phyloP scores from a whole-genome alignment of 306 rosid species.

The Cucurbita maxima region DNA sequence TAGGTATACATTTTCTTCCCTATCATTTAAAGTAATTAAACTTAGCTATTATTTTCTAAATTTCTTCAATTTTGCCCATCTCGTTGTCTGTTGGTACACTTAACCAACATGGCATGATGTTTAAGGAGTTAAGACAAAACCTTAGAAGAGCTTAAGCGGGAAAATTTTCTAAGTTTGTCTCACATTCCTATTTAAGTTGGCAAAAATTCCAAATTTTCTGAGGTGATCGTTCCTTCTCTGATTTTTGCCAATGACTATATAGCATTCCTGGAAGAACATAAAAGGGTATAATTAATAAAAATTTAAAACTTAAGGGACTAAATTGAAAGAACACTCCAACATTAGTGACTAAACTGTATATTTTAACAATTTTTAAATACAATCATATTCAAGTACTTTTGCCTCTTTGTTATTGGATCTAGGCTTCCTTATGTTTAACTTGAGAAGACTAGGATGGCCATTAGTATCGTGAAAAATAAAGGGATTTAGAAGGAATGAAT shows the following conservation, averaged over 20 bases:
- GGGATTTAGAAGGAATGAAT: background rate
- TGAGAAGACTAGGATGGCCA: background rate
- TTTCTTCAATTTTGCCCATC: background rate
- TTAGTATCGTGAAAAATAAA: background rate
- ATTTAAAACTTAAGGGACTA: background rate
- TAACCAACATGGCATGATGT: background rate
- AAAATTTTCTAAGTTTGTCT: background rate
- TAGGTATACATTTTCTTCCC: constrained; percentile 25
- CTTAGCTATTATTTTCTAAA: background rate
- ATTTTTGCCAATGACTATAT: background rate
- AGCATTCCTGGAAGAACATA: background rate
- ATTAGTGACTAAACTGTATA: background rate
- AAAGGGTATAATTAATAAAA: background rate
- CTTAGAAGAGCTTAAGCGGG: background rate
- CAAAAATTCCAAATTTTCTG: background rate
- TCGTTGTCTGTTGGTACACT: background rate
- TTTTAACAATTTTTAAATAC: background rate
- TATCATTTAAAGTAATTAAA: background rate
- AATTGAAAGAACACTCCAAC: background rate
- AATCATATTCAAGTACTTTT: background rate
- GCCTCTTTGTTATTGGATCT: background rate
- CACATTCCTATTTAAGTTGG: background rate
- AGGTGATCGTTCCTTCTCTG: background rate
- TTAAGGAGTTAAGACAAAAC: background rate
- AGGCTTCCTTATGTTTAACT: background rate